Evolutionary conservation across 768 basidiomycete species (phyloP), one percentile per base, ranked within the genome.

Genomic region (Saitozyma sp.): DNA sequence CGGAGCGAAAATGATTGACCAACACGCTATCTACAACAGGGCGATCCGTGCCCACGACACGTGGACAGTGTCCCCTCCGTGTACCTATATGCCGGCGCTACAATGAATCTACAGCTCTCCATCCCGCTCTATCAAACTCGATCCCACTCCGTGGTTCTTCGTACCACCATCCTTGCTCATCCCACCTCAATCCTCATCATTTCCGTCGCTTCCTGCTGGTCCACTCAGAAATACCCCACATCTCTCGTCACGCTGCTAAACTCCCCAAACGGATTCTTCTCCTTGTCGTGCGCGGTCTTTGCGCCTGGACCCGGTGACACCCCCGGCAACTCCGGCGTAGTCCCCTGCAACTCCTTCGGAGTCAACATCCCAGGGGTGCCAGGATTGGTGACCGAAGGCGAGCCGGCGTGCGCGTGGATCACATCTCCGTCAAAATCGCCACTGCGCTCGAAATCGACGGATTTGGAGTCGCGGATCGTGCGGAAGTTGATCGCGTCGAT

Each of bases 401-500:
- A 77, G 14, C 78, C 79, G 4, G 79, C 79, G 19, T 75, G 68
- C 39, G 73, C 79, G 41, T 75, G 78, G 38, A 80, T 80, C 49
- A 80, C 58, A 59, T 76, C 73, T 83, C 83, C 74, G 9, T 75
- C 93, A 69, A 95, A 85, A 79, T 96, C 92, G 73, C 83, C 14
- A 81, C 81, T 59, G 81, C 79, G 40, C 67, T 76, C 93, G 69
- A 95, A 85, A 79, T 96, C 92, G 73, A 97, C 84, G 64, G 91
- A 93, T 62, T 87, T 86, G 48, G 91, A 93, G 80, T 98, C 95
- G 69, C 91, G 88, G 77, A 96, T 80, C 60, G 88, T 84, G 52
- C 94, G 90, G 83, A 92, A 95, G 81, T 96, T 93, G 80, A 87
- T 86, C 17, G 89, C 88, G 76, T 94, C 92, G 63, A 84, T 80